Conservation (phyloP, 2,329 filamentous ascomycete genomes). For the Alternaria triticina region DNA sequence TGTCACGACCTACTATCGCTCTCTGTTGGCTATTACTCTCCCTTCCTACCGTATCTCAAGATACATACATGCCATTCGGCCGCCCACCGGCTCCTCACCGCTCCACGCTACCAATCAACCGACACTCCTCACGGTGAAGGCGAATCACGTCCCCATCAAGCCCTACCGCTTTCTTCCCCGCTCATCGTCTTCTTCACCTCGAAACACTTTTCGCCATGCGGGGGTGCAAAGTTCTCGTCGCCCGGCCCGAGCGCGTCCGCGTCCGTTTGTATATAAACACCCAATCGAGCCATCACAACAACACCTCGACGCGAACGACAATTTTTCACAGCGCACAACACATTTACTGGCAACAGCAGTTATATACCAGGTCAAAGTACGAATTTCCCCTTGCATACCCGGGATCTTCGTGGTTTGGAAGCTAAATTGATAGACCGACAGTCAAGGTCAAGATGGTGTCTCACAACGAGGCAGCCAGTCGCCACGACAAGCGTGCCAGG, state of each 20-base stretch:
- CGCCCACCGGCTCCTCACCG: neutral
- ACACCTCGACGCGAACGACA: neutral
- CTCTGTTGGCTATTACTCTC: neutral
- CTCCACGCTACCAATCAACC: neutral
- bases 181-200: neutral
- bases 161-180: neutral
- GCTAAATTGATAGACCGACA: neutral
- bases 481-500: no score
- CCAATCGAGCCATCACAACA: neutral
- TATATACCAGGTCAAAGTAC: neutral
- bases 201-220: neutral
- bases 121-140: neutral
- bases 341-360: accelerated
- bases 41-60: neutral
- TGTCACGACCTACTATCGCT: neutral
- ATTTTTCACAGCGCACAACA: neutral
- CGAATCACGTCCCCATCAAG: neutral
- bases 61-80: neutral
- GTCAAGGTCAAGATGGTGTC: neutral
- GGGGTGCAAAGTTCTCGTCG: neutral
- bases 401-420: neutral
- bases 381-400: neutral
- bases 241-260: neutral
- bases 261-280: constrained; percentile 5
- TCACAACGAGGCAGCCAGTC: neutral